phyloP scores from a whole-genome alignment of 2,329 filamentous ascomycete species.

The Akanthomyces muscarius region DNA sequence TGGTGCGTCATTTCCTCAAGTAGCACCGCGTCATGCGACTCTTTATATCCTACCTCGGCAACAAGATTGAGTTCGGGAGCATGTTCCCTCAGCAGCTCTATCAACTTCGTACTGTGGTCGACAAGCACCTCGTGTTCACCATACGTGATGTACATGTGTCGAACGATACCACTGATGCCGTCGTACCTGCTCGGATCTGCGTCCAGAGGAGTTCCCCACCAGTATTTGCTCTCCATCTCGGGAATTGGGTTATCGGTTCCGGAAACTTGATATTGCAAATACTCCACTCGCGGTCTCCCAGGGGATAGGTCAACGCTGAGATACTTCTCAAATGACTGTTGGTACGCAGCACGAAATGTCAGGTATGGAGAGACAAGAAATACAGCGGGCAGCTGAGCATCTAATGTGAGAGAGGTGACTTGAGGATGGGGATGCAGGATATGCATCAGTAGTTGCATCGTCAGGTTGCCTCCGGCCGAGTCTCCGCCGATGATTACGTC shows the following conservation, averaged over 20 bases:
- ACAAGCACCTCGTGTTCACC: slow-evolving; percentile 12
- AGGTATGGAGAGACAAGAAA: slow-evolving; percentile 30
- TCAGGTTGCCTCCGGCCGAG: slow-evolving; percentile 31
- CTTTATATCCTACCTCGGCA: neutral
- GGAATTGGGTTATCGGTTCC: slow-evolving; percentile 17
- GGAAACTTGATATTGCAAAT: slow-evolving; percentile 18
- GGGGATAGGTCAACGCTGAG: neutral
- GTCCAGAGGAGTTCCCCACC: slow-evolving; percentile 3
- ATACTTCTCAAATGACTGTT: slow-evolving; percentile 12
- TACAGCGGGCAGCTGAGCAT: slow-evolving; percentile 24
- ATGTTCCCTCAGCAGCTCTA: slow-evolving; percentile 6
- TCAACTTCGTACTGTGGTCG: neutral
- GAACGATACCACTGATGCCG: slow-evolving; percentile 9
- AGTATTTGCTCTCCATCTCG: neutral
- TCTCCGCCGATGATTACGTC: slow-evolving; percentile 23
- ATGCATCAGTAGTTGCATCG: slow-evolving; percentile 27
- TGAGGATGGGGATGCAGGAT: slow-evolving; percentile 26
- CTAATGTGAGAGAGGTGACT: slow-evolving; percentile 19
- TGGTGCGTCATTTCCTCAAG: slow-evolving; percentile 12
- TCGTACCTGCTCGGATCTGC: slow-evolving; percentile 8
- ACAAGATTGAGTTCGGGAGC: slow-evolving; percentile 12
- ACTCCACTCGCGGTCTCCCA: neutral
- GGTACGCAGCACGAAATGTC: slow-evolving; percentile 17
- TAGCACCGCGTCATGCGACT: slow-evolving; percentile 15
- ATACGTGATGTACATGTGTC: neutral